A percentile compares a stretch with the other conserved stretches of the same genome.
phyloP scores from a whole-genome alignment of 2,329 filamentous ascomycete species.

The Fusarium duplospermum region DNA sequence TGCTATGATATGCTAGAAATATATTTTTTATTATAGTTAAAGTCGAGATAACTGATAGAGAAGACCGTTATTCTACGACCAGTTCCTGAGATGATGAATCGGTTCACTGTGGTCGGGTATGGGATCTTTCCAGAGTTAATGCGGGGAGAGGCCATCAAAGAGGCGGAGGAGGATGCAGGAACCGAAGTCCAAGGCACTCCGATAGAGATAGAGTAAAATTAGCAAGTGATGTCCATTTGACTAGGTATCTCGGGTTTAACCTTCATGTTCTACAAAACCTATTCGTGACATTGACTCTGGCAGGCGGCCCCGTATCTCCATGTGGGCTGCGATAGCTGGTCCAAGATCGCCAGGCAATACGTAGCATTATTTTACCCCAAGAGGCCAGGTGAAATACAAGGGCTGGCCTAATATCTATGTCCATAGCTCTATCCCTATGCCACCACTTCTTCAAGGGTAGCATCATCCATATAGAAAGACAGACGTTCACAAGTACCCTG shows the following conservation, averaged over 20 bases:
- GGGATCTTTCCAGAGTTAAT: not conserved
- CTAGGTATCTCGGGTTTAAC: too few relatives aligned
- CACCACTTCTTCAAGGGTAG: not conserved
- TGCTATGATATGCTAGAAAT: too few relatives aligned
- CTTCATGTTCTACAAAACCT: too few relatives aligned
- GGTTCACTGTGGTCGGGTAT: not conserved
- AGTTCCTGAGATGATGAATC: not conserved
- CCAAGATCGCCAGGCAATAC: too few relatives aligned
- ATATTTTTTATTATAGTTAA: too few relatives aligned
- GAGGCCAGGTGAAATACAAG: not conserved
- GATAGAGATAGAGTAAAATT: not conserved
- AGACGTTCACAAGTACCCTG: not conserved
- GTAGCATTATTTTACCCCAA: not conserved
- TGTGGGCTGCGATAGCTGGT: too few relatives aligned
- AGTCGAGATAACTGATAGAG: too few relatives aligned
- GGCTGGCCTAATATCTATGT: not conserved
- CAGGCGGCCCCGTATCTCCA: too few relatives aligned
- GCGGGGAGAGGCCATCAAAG: not conserved
- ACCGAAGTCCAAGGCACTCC: not conserved
- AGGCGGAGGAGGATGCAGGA: not conserved
- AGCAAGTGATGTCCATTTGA: too few relatives aligned
- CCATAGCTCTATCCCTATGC: not conserved
- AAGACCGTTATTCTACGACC: conserved; percentile 3
- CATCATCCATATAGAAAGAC: not conserved
- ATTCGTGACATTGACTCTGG: too few relatives aligned